Evolutionary conservation across 345 rosid species (phyloP), one percentile per base, ranked within the genome.

Genomic region (Gossypium herbaceum): DNA sequence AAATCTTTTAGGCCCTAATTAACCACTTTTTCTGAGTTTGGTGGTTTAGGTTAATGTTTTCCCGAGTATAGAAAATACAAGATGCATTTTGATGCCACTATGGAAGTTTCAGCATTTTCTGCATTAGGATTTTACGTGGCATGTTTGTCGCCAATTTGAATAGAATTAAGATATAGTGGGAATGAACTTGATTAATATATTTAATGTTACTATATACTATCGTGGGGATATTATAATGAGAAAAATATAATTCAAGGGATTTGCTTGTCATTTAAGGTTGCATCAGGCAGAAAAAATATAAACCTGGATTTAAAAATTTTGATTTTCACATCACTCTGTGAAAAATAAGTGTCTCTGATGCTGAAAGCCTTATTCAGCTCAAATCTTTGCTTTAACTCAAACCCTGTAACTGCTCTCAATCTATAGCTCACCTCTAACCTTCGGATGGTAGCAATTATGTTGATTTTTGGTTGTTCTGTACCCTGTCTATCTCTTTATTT

Each of bases 31-130:
- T 68, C 22, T 9, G 5, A 3, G 44, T 50, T 50, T n/a, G 15
- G 13, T 68, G 58, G 27, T 68, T 68, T 68, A 50, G 72, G 41
- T 50, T 68, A 50, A 68, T 50, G 43, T 25, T 50, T 8, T 25
- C 12, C 2, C 19, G 2, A 15, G 13, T 7, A 9, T 3, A 15
- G 72, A 68, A 45, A 67, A 12, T 68, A 50, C 62, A 52, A 19
- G 48, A 71, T 70, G 60, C 25, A 70, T 70, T 29, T 7, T 71
- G 48, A n/a, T 3, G 2, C 45, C 39, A 67, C 47, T 45, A 15
- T 47, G 56, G 27, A 45, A 67, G 71, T 67, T 22, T 1, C 39
- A 47, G 17, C 4, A 12, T 67, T 22, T 54, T 27, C 74, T 71
- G 41, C 47, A 54, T 51, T 52, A 27, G 34, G 50, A 34, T 51